phyloP scores from a whole-genome alignment of 306 rosid species.

The Morella rubra region DNA sequence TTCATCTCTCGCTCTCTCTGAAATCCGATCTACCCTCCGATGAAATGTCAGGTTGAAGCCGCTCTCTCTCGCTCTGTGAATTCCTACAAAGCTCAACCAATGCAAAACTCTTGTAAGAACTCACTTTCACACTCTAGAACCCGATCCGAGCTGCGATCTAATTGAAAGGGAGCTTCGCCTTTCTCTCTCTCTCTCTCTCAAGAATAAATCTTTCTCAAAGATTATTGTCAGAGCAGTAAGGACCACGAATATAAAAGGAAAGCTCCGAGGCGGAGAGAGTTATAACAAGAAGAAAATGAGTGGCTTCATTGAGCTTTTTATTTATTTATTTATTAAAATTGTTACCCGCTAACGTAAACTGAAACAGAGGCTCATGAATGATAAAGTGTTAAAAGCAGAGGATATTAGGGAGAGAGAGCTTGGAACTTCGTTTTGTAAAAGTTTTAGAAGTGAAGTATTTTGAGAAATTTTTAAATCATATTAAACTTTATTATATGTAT shows the following conservation, averaged over 20 bases:
- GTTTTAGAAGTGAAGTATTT: no score
- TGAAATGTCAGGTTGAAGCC: neutral
- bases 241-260: neutral
- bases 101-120: neutral
- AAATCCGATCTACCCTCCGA: slow-evolving; percentile 15
- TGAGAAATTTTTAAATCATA: no score
- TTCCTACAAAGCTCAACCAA: slow-evolving; percentile 5
- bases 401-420: neutral
- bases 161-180: slow-evolving; percentile 8
- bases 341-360: neutral
- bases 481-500: no score
- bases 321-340: neutral
- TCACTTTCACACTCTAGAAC: neutral
- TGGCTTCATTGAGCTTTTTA: neutral
- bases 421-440: no score
- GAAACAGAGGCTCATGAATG: slow-evolving; percentile 35
- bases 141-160: neutral
- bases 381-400: slow-evolving; percentile 43
- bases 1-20: slow-evolving; percentile 52
- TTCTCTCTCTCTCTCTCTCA: neutral
- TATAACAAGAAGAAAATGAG: neutral
- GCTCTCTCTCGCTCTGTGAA: neutral
- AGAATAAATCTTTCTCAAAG: neutral
- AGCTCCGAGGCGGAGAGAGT: neutral
- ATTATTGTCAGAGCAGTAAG: neutral